Conservation (phyloP, 2,329 filamentous ascomycete species). For the Ophioceras dolichostomum region DNA sequence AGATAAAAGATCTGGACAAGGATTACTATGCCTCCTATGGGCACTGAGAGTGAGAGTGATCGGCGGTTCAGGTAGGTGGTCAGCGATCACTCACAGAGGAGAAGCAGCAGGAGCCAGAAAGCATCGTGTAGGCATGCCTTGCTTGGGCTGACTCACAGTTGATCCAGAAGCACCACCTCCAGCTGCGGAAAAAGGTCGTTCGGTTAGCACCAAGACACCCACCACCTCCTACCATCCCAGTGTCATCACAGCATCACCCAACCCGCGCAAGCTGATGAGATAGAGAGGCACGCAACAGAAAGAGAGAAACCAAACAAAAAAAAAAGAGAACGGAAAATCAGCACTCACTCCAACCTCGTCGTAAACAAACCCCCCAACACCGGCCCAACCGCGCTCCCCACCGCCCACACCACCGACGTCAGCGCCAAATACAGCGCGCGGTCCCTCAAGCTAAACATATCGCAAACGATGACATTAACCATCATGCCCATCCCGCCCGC, state of each 20-base stretch:
- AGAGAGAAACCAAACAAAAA: too few relatives aligned
- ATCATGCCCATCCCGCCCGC: slow-evolving; percentile 46
- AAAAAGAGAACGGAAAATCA: too few relatives aligned
- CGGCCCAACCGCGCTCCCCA: slow-evolving; percentile 8
- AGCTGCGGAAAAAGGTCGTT: too few relatives aligned
- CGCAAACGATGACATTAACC: slow-evolving; percentile 45
- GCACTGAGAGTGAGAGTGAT: slow-evolving; percentile 6
- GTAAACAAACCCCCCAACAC: slow-evolving; percentile 4
- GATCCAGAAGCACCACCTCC: slow-evolving; percentile 61
- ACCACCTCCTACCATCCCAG: too few relatives aligned
- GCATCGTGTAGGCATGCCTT: too few relatives aligned
- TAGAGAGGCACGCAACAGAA: too few relatives aligned
- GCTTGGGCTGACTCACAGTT: slow-evolving; percentile 30
- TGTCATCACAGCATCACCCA: too few relatives aligned
- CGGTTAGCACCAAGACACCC: too few relatives aligned
- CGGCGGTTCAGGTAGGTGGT: neutral
- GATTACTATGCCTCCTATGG: slow-evolving; percentile 26
- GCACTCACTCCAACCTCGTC: neutral
- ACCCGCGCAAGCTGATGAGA: too few relatives aligned
- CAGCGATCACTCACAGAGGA: too few relatives aligned
- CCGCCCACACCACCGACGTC: slow-evolving; percentile 11
- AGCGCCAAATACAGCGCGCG: slow-evolving; percentile 12
- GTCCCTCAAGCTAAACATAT: slow-evolving; percentile 17
- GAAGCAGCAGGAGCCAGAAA: neutral
- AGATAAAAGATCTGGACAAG: slow-evolving; percentile 45